Evolutionary conservation across 495 filamentous ascomycete genomes (phyloP), one percentile per base, ranked within the genome.

Genomic region (Mytilinidion resinicola): DNA sequence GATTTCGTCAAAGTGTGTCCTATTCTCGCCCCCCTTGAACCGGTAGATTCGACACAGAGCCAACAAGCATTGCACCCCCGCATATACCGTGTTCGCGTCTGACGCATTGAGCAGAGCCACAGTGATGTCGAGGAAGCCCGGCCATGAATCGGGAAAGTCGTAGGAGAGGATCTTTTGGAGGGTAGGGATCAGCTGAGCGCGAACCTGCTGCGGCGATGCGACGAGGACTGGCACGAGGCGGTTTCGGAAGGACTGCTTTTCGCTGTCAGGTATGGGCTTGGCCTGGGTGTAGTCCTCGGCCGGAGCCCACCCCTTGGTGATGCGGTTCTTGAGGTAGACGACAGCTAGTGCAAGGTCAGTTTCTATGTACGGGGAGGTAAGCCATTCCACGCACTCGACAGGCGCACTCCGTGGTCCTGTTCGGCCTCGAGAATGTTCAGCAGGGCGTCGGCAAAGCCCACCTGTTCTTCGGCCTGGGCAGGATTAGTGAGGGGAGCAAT

Each of bases 291-390:
- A 74, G 17, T 95, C 89, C 63, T 96, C 89, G 67, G 80, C 78
- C 47, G 80, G 82, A 36, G 85, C 78, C 93, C 93, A 98, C 55
- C 88, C 90, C 67, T 91, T 85, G 69, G 83, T 90, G 69, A 96
- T 87, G 67, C 91, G 86, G 72, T 97, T 96, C 78, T 98, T 98
- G 68, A 98, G 80, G 74, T 97, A 98, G 58, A 98, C 87, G 69
- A 91, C 95, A 64, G 92, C 93, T 98, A 49, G 41, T 58, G 49
- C 64, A 49, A 33, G 43, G 59, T 60, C 56, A 68, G 57, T 43
- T 37, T 30, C 49, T 35, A 30, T 43, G 19, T 9, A 17, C 38
- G 51, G n/a, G 50, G 47, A 51, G 39, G 61, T 51, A 39, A 56
- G 19, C 57, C 49, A 46, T 49, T 9, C 3, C 55, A 64, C 85